Conservation (phyloP, 1,139 yeast species). For the Nakaseomyces sp. region DNA sequence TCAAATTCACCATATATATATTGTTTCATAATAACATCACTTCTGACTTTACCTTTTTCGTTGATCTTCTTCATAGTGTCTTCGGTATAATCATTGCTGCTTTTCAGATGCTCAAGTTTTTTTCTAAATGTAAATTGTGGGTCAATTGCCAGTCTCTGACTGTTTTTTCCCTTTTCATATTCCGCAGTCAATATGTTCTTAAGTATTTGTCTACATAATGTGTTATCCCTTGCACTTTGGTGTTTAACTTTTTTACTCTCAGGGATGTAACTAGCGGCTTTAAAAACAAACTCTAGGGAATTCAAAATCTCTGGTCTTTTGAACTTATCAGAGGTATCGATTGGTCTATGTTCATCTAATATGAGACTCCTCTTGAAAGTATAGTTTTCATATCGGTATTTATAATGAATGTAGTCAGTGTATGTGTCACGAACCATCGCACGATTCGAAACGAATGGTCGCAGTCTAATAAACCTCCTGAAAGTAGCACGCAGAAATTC, state of each 20-base stretch:
- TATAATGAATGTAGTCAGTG: conserved; percentile 23
- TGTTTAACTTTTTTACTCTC: conserved; percentile 8
- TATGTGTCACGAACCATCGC: conserved; percentile 22
- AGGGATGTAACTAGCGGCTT: conserved; percentile 14
- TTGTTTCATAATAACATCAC: background rate
- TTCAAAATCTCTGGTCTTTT: conserved; percentile 10
- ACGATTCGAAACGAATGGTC: conserved; percentile 23
- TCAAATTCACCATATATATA: conserved; percentile 22
- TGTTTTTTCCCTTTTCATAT: conserved; percentile 14
- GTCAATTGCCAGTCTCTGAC: background rate
- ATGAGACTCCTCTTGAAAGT: conserved; percentile 11
- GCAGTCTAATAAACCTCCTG: conserved; percentile 23
- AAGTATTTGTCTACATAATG: conserved; percentile 19
- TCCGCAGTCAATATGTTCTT: conserved; percentile 26
- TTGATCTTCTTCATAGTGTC: conserved; percentile 6
- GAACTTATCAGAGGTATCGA: background rate
- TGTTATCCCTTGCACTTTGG: conserved; percentile 13
- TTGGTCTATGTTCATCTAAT: background rate
- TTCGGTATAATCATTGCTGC: conserved; percentile 14
- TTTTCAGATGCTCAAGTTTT: conserved; percentile 8
- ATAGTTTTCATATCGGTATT: conserved; percentile 25
- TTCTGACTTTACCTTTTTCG: background rate
- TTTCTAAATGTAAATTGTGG: background rate
- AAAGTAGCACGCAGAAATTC: conserved; percentile 15
- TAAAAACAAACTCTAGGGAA: conserved; percentile 20